A percentile compares a stretch with the other conserved stretches of the same genome.
These are phyloP conservation scores for Drosera spatulata DNA, from an alignment of 179 eudicot species.

Conservation along the genomic window DNA sequence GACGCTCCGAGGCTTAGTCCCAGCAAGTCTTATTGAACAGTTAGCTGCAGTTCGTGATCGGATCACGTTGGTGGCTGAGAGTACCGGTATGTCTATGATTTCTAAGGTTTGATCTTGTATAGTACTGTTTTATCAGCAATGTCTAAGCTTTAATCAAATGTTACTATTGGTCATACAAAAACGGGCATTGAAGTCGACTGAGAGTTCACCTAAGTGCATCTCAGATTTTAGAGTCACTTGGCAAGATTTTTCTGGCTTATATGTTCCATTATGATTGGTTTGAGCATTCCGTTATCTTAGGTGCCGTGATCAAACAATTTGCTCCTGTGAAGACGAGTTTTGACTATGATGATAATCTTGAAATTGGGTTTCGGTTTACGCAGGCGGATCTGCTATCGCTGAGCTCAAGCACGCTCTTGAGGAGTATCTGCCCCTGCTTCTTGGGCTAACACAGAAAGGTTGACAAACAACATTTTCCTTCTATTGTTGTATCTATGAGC, in stretches of 20 bases:
- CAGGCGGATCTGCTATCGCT: constrained; percentile 57
- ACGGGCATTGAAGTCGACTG: too few species aligned
- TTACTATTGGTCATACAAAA: too few species aligned
- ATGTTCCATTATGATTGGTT: too few species aligned
- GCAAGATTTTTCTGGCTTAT: too few species aligned
- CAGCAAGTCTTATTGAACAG: constrained; percentile 47
- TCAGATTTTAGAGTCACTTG: too few species aligned
- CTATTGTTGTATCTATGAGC: too few species aligned
- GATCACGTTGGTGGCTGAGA: constrained; percentile 50
- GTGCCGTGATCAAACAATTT: background rate
- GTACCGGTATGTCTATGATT: constrained; percentile 37
- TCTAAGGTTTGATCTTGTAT: too few species aligned
- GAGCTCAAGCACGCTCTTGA: constrained; percentile 58
- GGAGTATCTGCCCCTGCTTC: constrained; percentile 68
- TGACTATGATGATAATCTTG: background rate
- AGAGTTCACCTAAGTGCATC: too few species aligned
- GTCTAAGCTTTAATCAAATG: too few species aligned
- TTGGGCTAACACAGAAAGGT: constrained; percentile 87
- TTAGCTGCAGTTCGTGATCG: constrained; percentile 47
- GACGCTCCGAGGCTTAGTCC: constrained; percentile 52
- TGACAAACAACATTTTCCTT: constrained; percentile 1
- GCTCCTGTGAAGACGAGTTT: background rate
- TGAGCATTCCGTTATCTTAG: too few species aligned
- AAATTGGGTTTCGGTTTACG: constrained; percentile 4
- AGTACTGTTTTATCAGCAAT: too few species aligned